Percentiles rank a stretch among this genome's conserved stretches.
These are phyloP conservation scores for Dioscorea cayenensis DNA, from an alignment of 116 monocot species.

Conservation along the genomic window DNA sequence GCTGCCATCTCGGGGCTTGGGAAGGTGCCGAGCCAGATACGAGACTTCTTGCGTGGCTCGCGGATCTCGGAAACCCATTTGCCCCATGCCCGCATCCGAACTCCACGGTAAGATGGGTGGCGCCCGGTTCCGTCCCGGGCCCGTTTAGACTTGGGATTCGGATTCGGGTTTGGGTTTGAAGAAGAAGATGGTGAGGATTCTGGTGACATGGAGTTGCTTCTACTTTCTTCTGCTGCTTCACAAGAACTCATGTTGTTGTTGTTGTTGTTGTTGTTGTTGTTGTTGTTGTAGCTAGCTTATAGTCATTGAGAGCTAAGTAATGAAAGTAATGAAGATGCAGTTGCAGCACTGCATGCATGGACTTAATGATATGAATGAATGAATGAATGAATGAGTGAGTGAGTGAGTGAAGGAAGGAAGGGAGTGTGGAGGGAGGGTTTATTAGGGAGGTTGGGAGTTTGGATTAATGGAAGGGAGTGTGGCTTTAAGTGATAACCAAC, in stretches of 20 bases:
- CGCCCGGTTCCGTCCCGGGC: neutral
- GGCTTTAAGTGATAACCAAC: too few species aligned
- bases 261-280: too few species aligned
- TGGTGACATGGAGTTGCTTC: neutral
- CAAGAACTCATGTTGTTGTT: neutral
- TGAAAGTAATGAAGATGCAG: too few species aligned
- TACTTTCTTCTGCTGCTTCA: neutral
- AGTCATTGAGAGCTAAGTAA: too few species aligned
- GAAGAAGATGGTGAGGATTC: neutral
- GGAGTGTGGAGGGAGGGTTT: neutral
- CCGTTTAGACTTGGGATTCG: neutral
- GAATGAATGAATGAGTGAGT: neutral
- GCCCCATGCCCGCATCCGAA: conserved; percentile 19
- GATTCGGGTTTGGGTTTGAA: neutral
- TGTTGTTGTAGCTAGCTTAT: too few species aligned
- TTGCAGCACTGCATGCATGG: too few species aligned
- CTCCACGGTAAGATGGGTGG: conserved; percentile 34
- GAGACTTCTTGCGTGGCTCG: conserved; percentile 42
- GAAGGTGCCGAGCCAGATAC: conserved; percentile 50
- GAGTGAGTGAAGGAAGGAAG: neutral
- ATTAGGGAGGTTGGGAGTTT: neutral
- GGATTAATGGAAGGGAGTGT: too few species aligned
- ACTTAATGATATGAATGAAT: too few species aligned
- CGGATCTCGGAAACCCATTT: conserved; percentile 56
- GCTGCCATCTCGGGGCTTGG: conserved; percentile 47